Evolutionary conservation across 441 rosid species (phyloP), one percentile per base, ranked within the genome.

Genomic region (Breynia disticha): DNA sequence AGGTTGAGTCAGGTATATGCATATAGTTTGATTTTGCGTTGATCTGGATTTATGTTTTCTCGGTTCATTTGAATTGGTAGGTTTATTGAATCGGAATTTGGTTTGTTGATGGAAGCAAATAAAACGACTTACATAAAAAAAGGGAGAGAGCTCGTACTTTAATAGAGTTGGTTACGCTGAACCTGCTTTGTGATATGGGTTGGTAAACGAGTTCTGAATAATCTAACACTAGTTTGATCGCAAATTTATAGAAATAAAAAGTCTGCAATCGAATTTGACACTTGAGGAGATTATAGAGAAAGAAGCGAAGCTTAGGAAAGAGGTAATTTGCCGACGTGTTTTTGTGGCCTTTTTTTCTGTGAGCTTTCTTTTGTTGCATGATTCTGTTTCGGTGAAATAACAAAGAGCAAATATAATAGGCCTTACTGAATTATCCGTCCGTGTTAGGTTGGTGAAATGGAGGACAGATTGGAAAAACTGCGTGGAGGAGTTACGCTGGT

Each of bases 191-290:
- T 43, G 16, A 41, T 60, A 5, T 64, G n/a, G n/a, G n/a, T 24
- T 14, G 59, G 15, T 45, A 16, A 52, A 17, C 5, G 21, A 9
- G 16, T 4, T 2, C 16, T 38, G 35, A 49, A 9, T 50, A 22
- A 42, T 19, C 19, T 61, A 6, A 46, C 9, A 14, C 53, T 43
- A 17, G 38, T 28, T 54, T 46, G 16, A 16, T 56, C 12, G 60
- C 5, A 16, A 35, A 17, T 60, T 70, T 57, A 70, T 85, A 88
- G 97, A 81, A 60, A 80, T 86, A 55, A 70, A 53, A 67, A 60
- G 52, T 66, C 70, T 86, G 82, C 88, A 76, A 73, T 82, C 90
- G 41, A 86, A 81, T 73, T 59, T 93, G 57, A 86, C 97, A 15
- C 68, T 93, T 57, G 81, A 77, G 54, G 79, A 86, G 75, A 86